phyloP scores from a whole-genome alignment of 2,329 filamentous ascomycete genomes.

The Sporothrix brasiliensis region DNA sequence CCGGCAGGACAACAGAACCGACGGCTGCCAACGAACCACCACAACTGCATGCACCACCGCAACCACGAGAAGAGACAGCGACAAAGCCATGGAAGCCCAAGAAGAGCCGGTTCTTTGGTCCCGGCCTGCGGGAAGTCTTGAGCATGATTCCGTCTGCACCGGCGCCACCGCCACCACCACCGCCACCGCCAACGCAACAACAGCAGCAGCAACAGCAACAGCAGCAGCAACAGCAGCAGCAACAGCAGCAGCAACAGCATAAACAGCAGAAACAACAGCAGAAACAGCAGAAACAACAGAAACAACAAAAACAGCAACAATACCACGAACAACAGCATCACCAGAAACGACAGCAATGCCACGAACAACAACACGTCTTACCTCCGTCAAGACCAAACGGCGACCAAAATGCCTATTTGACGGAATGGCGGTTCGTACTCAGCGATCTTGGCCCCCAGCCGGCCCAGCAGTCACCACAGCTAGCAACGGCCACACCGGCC shows the following conservation, averaged over 20 bases:
- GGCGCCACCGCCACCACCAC: neutral
- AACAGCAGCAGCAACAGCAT: too few relatives aligned
- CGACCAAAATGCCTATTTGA: neutral
- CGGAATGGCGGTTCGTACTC: constrained; percentile 16
- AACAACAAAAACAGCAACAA: too few relatives aligned
- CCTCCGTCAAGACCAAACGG: neutral
- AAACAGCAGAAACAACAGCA: too few relatives aligned
- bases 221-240: too few relatives aligned
- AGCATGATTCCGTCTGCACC: neutral
- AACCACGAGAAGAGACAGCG: neutral
- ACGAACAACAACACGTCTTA: too few relatives aligned
- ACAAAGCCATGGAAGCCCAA: neutral
- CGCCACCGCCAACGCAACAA: too few relatives aligned
- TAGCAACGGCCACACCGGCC: neutral
- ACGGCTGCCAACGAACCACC: neutral
- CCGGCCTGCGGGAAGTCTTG: constrained; percentile 15
- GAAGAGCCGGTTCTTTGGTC: constrained; percentile 1
- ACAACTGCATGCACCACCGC: neutral
- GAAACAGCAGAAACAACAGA: too few relatives aligned
- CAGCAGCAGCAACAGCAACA: too few relatives aligned
- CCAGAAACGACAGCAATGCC: too few relatives aligned
- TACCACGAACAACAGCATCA: too few relatives aligned
- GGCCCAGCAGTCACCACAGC: neutral
- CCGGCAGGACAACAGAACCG: neutral
- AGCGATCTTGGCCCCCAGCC: neutral